Evolutionary conservation across 768 basidiomycete genomes (phyloP).

Genomic region (Serendipita sp.): DNA sequence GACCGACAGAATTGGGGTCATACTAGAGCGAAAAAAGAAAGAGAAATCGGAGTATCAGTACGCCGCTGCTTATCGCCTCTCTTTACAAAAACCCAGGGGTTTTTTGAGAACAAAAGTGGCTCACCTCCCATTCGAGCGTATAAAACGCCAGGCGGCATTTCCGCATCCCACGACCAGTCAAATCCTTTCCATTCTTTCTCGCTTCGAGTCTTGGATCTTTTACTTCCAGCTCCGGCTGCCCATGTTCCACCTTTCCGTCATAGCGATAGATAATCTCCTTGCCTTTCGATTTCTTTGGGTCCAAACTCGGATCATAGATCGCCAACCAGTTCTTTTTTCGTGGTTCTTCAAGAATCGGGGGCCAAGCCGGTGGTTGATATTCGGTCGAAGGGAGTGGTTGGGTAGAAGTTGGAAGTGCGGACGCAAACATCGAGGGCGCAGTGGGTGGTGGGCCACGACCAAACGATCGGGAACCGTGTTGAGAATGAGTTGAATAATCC

Average conservation of each 20-base stretch:
- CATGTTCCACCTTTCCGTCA: slow-evolving; percentile 12
- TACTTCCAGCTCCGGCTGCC: slow-evolving; percentile 11
- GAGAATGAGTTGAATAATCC: too few relatives aligned
- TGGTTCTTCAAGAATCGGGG: slow-evolving; percentile 9
- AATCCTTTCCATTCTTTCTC: slow-evolving; percentile 7
- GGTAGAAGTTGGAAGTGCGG: not conserved
- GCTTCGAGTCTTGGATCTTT: slow-evolving; percentile 11
- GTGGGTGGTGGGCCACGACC: not conserved
- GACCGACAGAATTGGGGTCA: slow-evolving; percentile 54
- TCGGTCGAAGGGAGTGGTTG: not conserved
- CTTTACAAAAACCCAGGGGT: not conserved
- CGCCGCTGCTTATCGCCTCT: not conserved
- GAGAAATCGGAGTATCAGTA: not conserved
- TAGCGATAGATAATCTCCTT: slow-evolving; percentile 14
- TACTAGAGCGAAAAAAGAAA: slow-evolving; percentile 34
- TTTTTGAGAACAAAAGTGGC: slow-evolving; percentile 4
- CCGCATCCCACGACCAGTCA: slow-evolving; percentile 12
- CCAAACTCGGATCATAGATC: slow-evolving; percentile 14
- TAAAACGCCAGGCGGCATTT: slow-evolving; percentile 16
- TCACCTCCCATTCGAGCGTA: slow-evolving; percentile 18
- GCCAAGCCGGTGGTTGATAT: not conserved
- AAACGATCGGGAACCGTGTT: not conserved
- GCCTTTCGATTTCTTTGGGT: slow-evolving; percentile 6
- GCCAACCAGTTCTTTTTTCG: slow-evolving; percentile 12
- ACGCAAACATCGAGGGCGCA: not conserved